A percentile compares a stretch with the other conserved stretches of the same genome.
phyloP scores from a whole-genome alignment of 768 basidiomycete genomes.

The Strobilomyces echinocephalus region DNA sequence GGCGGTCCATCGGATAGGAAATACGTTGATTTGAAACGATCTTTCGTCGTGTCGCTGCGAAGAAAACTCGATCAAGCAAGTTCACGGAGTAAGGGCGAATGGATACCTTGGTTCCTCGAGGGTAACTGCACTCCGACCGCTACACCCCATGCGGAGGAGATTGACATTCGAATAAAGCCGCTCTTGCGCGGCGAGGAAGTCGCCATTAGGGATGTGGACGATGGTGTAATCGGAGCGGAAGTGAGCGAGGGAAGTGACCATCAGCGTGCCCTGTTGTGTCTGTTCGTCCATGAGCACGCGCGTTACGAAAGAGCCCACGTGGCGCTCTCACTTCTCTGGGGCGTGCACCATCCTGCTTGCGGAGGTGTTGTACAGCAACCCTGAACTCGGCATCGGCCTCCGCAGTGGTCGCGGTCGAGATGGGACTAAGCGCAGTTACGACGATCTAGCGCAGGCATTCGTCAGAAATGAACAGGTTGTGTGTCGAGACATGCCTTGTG shows the following conservation, averaged over 20 bases:
- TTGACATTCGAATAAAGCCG: conserved; percentile 79
- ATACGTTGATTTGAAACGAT: conserved; percentile 72
- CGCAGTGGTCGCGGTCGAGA: conserved; percentile 35
- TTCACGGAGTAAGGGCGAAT: conserved; percentile 2
- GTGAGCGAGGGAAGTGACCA: conserved; percentile 81
- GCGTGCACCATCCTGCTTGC: conserved; percentile 63
- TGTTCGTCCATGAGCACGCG: conserved; percentile 22
- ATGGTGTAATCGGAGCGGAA: conserved; percentile 87
- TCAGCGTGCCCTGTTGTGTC: conserved; percentile 64
- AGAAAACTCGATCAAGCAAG: conserved; percentile 9
- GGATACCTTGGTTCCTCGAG: conserved; percentile 66
- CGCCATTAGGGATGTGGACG: conserved; percentile 65
- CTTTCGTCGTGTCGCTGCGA: conserved; percentile 69
- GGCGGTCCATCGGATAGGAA: conserved; percentile 44
- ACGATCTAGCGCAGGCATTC: conserved; percentile 42
- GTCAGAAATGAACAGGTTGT: conserved; percentile 5
- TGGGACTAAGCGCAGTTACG: conserved; percentile 52
- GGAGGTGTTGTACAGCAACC: conserved; percentile 53
- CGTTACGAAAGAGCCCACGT: background rate
- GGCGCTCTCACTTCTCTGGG: conserved; percentile 51
- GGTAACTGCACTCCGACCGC: conserved; percentile 71
- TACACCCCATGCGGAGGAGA: conserved; percentile 78
- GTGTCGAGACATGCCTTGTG: conserved; percentile 47
- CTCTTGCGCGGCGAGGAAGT: conserved; percentile 58
- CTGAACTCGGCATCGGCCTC: conserved; percentile 57